These are phyloP conservation scores for Amorphotheca resinae DNA, from an alignment of 495 filamentous ascomycete species.

Conservation along the genomic window DNA sequence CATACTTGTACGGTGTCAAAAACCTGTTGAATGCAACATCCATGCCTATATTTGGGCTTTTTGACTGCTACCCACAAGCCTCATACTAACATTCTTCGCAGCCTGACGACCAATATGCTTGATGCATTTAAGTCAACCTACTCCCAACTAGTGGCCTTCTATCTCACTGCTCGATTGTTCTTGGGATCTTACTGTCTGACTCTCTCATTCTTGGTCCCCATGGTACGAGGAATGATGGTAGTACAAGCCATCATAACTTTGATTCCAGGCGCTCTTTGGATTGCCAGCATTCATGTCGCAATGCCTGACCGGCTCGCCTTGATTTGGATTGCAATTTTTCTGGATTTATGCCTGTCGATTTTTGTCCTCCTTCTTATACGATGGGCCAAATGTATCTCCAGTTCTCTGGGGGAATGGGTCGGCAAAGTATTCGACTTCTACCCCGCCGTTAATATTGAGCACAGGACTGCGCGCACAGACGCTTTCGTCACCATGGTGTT, in stretches of 20 bases:
- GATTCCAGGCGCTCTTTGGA: conserved; percentile 37
- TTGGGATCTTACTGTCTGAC: conserved; percentile 30
- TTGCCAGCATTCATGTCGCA: conserved; percentile 37
- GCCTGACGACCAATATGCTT: conserved; percentile 45
- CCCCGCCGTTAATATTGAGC: conserved; percentile 49
- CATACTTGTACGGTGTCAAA: too few species aligned
- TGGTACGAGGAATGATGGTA: conserved; percentile 41
- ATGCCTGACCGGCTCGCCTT: conserved; percentile 30
- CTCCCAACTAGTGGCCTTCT: conserved; percentile 40
- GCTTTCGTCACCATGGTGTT: conserved; percentile 49
- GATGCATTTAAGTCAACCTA: conserved; percentile 38
- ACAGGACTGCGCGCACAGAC: conserved; percentile 44
- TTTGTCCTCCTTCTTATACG: conserved; percentile 24
- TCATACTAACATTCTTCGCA: conserved; percentile 8
- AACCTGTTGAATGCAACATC: not conserved
- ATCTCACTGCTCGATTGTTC: conserved; percentile 39
- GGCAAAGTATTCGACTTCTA: conserved; percentile 40
- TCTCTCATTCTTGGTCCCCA: conserved; percentile 35
- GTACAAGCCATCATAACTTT: conserved; percentile 25
- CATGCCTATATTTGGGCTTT: not conserved
- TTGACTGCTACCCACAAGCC: not conserved
- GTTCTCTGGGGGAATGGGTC: conserved; percentile 17
- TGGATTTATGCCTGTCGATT: conserved; percentile 31
- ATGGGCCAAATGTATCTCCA: conserved; percentile 10
- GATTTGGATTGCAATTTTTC: conserved; percentile 36